phyloP scores from a whole-genome alignment of 2,329 filamentous ascomycete species.

The Bipolaris sorokiniana region DNA sequence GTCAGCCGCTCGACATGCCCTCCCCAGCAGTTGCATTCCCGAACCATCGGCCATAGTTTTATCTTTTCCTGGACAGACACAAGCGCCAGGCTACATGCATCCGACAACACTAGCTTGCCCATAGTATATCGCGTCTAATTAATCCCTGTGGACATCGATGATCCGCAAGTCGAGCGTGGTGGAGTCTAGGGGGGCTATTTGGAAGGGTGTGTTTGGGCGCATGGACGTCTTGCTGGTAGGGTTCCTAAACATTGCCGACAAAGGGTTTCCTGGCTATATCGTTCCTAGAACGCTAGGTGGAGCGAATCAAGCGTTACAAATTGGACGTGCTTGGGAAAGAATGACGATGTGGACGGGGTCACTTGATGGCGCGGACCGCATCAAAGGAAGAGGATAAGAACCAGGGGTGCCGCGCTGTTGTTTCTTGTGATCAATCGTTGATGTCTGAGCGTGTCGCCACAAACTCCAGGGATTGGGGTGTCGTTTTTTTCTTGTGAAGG shows the following conservation, averaged over 20 bases:
- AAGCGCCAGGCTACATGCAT: slow-evolving; percentile 7
- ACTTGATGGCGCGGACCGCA: slow-evolving; percentile 9
- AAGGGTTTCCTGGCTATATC: slow-evolving; percentile 16
- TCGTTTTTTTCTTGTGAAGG: slow-evolving; percentile 4
- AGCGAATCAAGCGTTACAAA: slow-evolving; percentile 18
- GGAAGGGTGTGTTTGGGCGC: slow-evolving; percentile 10
- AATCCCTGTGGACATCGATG: slow-evolving; percentile 17
- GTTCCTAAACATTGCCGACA: slow-evolving; percentile 10
- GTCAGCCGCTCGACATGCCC: slow-evolving; percentile 19
- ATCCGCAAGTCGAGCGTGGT: slow-evolving; percentile 12
- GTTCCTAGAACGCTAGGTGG: slow-evolving; percentile 18
- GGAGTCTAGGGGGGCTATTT: slow-evolving; percentile 12
- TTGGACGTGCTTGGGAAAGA: slow-evolving; percentile 8
- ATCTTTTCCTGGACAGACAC: slow-evolving; percentile 9
- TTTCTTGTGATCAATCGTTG: background rate
- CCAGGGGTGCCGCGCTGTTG: slow-evolving; percentile 9
- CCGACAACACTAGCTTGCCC: slow-evolving; percentile 1
- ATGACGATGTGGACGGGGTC: slow-evolving; percentile 12
- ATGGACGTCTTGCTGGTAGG: slow-evolving; percentile 11
- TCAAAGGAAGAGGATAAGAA: slow-evolving; percentile 10
- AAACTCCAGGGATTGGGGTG: slow-evolving; percentile 1
- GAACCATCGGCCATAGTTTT: slow-evolving; percentile 15
- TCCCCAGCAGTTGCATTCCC: slow-evolving; percentile 12
- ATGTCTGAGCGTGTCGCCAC: background rate
- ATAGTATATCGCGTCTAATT: slow-evolving; percentile 3